A percentile compares a stretch with the other conserved stretches of the same genome.
phyloP scores from a whole-genome alignment of 177 flowering plant species.

The Vitis hybrid region DNA sequence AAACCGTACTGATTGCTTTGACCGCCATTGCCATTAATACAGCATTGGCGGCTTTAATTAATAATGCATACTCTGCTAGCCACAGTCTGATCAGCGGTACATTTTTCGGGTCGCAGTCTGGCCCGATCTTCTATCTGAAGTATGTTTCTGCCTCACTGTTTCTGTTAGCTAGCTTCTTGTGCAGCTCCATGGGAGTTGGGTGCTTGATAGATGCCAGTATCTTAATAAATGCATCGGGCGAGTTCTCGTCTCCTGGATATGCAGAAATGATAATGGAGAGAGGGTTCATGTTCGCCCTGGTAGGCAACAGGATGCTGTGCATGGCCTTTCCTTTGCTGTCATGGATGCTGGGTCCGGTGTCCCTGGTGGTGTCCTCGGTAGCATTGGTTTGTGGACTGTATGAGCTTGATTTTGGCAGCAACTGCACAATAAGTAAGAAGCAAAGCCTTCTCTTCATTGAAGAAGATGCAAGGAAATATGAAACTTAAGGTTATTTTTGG shows the following conservation, averaged over 20 bases:
- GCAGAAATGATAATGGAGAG: constrained; percentile 40
- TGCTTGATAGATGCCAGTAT: constrained; percentile 53
- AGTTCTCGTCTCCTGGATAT: constrained; percentile 12
- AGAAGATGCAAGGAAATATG: no score
- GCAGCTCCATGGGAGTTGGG: constrained; percentile 64
- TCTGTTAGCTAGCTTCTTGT: constrained; percentile 55
- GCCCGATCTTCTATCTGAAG: constrained; percentile 35
- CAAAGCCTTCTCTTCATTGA: background rate
- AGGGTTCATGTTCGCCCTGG: constrained; percentile 50
- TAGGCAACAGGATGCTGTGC: constrained; percentile 55
- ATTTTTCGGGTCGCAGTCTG: constrained; percentile 43
- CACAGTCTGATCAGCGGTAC: constrained; percentile 23
- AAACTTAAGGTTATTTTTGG: no score
- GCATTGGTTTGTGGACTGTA: constrained; percentile 57
- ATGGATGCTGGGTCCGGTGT: constrained; percentile 75
- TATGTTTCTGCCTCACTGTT: constrained; percentile 46
- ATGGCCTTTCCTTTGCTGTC: constrained; percentile 47
- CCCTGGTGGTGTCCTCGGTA: constrained; percentile 44
- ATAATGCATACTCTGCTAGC: constrained; percentile 56
- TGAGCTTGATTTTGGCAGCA: constrained; percentile 47
- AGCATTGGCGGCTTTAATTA: constrained; percentile 58
- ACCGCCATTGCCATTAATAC: constrained; percentile 41
- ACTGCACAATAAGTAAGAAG: background rate
- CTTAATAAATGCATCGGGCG: constrained; percentile 36
- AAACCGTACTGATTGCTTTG: constrained; percentile 45